Evolutionary conservation across 1,139 yeast genomes (phyloP).

Genomic region (Candida tetrigidarum): DNA sequence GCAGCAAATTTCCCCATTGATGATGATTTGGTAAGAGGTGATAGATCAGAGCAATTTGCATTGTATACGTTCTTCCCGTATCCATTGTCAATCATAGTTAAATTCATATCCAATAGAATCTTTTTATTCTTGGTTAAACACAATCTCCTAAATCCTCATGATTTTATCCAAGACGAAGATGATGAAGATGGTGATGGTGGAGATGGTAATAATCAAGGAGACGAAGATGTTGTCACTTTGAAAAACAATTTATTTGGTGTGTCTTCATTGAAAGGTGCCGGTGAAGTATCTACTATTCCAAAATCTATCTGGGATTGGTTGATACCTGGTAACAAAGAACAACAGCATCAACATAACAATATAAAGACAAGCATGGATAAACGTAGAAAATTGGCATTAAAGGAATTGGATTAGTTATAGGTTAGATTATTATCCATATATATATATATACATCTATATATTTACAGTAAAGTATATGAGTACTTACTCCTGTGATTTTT

Average conservation of each 20-base stretch:
- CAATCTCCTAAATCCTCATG: conserved; percentile 30
- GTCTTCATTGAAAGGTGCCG: conserved; percentile 47
- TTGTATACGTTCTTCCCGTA: conserved; percentile 48
- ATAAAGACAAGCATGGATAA: conserved; percentile 39
- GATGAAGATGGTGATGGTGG: conserved; percentile 27
- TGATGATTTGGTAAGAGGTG: conserved; percentile 33
- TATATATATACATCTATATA: conserved; percentile 1
- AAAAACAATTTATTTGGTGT: conserved; percentile 44
- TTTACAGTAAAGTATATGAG: neutral
- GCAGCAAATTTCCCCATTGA: conserved; percentile 27
- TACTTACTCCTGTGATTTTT: conserved; percentile 7
- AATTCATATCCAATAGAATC: conserved; percentile 21
- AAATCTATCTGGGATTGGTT: conserved; percentile 33
- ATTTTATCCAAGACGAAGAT: conserved; percentile 24
- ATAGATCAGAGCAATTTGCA: conserved; percentile 46
- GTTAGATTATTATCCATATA: neutral
- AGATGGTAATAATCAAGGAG: conserved; percentile 27
- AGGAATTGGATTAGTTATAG: conserved; percentile 36
- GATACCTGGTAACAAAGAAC: conserved; percentile 10
- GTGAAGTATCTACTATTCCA: conserved; percentile 35
- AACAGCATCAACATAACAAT: conserved; percentile 16
- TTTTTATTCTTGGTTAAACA: conserved; percentile 26
- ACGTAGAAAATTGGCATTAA: conserved; percentile 46
- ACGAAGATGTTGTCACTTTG: conserved; percentile 33
- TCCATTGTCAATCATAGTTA: conserved; percentile 38